phyloP scores from a whole-genome alignment of 352 stramenopile species.

The Pythium coloratum region DNA sequence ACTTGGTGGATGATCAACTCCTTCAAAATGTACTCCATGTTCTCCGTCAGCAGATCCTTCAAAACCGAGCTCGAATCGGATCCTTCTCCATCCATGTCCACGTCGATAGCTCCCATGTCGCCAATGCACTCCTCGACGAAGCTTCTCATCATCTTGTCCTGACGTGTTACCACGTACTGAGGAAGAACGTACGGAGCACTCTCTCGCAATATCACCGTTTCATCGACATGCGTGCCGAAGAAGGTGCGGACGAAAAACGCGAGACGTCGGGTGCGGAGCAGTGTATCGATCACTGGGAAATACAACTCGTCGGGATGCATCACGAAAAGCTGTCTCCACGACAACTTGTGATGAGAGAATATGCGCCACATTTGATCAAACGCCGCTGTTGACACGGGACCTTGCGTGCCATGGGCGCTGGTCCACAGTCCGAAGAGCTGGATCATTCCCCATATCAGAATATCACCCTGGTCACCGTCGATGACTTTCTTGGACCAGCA shows the following conservation, averaged over 20 bases:
- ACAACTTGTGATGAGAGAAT: slow-evolving; percentile 25
- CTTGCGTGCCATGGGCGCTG: slow-evolving; percentile 17
- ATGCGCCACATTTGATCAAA: slow-evolving; percentile 35
- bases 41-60: slow-evolving; percentile 24
- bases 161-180: slow-evolving; percentile 30
- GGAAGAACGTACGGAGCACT: slow-evolving; percentile 36
- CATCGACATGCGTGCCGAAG: slow-evolving; percentile 29
- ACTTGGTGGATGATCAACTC: slow-evolving; percentile 44
- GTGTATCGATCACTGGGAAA: slow-evolving; percentile 33
- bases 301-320: slow-evolving; percentile 37
- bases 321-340: slow-evolving; percentile 32
- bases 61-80: slow-evolving; percentile 6
- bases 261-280: slow-evolving; percentile 26
- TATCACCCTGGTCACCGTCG: slow-evolving; percentile 4
- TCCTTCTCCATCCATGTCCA: slow-evolving; percentile 28
- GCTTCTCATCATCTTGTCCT: slow-evolving; percentile 30
- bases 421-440: slow-evolving; percentile 38
- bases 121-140: slow-evolving; percentile 31
- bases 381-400: slow-evolving; percentile 22
- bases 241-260: slow-evolving; percentile 33
- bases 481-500: slow-evolving; percentile 14
- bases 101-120: slow-evolving; percentile 18
- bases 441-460: slow-evolving; percentile 37
- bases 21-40: slow-evolving; percentile 37
- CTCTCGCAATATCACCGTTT: slow-evolving; percentile 30